Percentiles rank a stretch among this genome's conserved stretches.
These are phyloP conservation scores for Lanzia echinophila DNA, from an alignment of 2,329 filamentous ascomycete genomes.

Conservation along the genomic window DNA sequence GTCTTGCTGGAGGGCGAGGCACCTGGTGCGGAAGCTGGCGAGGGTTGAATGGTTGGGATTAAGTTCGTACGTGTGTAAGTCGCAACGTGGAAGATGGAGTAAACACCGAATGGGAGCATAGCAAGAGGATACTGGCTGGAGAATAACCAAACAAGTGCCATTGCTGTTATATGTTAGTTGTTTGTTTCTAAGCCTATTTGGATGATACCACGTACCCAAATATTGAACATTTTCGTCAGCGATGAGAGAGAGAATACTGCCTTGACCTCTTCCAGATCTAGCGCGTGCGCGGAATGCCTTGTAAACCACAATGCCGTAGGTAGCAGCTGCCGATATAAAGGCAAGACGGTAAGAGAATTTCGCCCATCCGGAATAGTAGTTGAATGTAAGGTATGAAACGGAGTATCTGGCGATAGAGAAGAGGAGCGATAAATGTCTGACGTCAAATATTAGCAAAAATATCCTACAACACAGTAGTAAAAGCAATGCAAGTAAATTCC, in stretches of 20 bases:
- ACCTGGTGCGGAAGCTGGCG: slow-evolving; percentile 47
- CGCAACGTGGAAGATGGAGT: slow-evolving; percentile 96
- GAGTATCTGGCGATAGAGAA: slow-evolving; percentile 75
- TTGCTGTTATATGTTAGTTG: slow-evolving; percentile 48
- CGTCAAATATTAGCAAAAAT: slow-evolving; percentile 5
- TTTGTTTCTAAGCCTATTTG: background rate
- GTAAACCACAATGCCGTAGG: slow-evolving; percentile 98
- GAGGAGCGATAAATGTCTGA: slow-evolving; percentile 79
- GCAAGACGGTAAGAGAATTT: slow-evolving; percentile 82
- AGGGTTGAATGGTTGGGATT: slow-evolving; percentile 76
- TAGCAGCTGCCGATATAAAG: slow-evolving; percentile 81
- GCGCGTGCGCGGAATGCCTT: slow-evolving; percentile 88
- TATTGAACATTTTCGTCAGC: slow-evolving; percentile 98
- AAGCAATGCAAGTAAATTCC: slow-evolving; percentile 15
- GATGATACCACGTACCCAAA: slow-evolving; percentile 58
- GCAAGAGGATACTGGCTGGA: slow-evolving; percentile 84
- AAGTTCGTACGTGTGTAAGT: slow-evolving; percentile 94
- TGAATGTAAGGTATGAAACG: slow-evolving; percentile 82
- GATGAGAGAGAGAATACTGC: slow-evolving; percentile 58
- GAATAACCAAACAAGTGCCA: slow-evolving; percentile 94
- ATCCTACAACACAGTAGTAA: background rate
- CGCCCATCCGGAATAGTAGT: slow-evolving; percentile 72
- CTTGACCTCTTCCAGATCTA: slow-evolving; percentile 59
- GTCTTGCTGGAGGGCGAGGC: slow-evolving; percentile 52
- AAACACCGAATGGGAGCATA: slow-evolving; percentile 89